These are phyloP conservation scores for Globisporangium radiosum DNA, from an alignment of 352 stramenopile species.

Conservation along the genomic window DNA sequence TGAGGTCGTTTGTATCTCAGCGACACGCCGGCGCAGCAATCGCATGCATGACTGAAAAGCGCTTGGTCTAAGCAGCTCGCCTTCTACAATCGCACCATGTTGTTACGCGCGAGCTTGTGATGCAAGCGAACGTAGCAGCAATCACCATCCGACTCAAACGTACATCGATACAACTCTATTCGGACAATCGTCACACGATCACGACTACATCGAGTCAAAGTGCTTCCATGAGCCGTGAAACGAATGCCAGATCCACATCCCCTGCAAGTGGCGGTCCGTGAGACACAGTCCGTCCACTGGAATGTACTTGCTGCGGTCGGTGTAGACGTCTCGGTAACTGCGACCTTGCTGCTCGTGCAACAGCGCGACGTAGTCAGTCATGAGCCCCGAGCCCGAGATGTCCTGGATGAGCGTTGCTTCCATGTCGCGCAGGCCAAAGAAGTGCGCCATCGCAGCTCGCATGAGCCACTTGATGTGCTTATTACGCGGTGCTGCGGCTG, in stretches of 20 bases:
- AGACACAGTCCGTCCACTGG: conserved; percentile 9
- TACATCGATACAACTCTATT: background rate
- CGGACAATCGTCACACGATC: background rate
- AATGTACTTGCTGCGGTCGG: background rate
- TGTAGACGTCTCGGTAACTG: conserved; percentile 2
- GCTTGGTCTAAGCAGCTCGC: too few species aligned
- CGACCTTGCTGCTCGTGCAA: conserved; percentile 10
- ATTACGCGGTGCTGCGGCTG: conserved; percentile 5
- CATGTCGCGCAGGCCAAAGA: conserved; percentile 13
- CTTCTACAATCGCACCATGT: too few species aligned
- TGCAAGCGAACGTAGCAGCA: too few species aligned
- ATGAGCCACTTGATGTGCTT: conserved; percentile 12
- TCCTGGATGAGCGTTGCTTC: conserved; percentile 10
- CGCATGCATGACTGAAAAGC: too few species aligned
- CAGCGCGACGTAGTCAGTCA: conserved; percentile 18
- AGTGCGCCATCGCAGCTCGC: conserved; percentile 6
- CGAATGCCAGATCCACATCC: conserved; percentile 8
- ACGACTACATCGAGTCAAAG: background rate
- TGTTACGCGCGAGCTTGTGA: too few species aligned
- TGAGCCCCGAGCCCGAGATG: conserved; percentile 12
- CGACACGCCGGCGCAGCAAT: too few species aligned
- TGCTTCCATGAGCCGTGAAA: conserved; percentile 6
- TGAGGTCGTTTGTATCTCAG: too few species aligned
- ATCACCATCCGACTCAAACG: too few species aligned
- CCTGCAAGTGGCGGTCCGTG: background rate